These are phyloP conservation scores for Aureobasidium subglaciale DNA, from an alignment of 2,329 filamentous ascomycete genomes.

Conservation along the genomic window DNA sequence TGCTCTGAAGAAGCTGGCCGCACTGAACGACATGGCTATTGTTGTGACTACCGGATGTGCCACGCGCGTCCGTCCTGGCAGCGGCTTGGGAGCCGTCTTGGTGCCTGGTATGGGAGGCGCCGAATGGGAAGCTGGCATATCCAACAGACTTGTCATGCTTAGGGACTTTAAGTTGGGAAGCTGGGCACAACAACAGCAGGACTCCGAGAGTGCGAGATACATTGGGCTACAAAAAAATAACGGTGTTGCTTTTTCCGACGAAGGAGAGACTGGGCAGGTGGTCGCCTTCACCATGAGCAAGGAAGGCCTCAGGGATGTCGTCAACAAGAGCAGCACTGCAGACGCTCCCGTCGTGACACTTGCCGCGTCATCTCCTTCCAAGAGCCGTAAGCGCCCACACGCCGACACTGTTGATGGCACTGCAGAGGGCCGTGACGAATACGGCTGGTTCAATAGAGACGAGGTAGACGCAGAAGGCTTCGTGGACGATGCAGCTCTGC, in stretches of 20 bases:
- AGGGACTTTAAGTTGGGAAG: constrained; percentile 52
- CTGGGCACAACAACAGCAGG: constrained; percentile 19
- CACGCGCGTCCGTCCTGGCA: constrained; percentile 62
- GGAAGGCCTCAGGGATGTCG: constrained; percentile 1
- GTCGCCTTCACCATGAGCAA: constrained; percentile 43
- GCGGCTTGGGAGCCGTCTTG: constrained; percentile 54
- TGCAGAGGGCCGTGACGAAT: constrained; percentile 58
- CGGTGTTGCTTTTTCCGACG: constrained; percentile 33
- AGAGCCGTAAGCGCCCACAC: constrained; percentile 51
- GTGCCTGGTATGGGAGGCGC: constrained; percentile 66
- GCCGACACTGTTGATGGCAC: constrained; percentile 53
- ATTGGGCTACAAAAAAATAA: constrained; percentile 39
- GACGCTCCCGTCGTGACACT: constrained; percentile 19
- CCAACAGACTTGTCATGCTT: constrained; percentile 68
- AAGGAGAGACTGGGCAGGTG: constrained; percentile 39
- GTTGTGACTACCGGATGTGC: constrained; percentile 72
- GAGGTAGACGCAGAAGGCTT: constrained; percentile 39
- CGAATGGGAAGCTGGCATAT: constrained; percentile 74
- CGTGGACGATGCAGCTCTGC: constrained; percentile 26
- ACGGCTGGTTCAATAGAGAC: constrained; percentile 65
- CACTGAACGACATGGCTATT: constrained; percentile 64
- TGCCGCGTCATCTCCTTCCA: constrained; percentile 20
- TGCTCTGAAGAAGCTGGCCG: constrained; percentile 62
- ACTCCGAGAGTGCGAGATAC: constrained; percentile 32
- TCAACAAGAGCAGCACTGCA: constrained; percentile 19